phyloP scores from a whole-genome alignment of 495 filamentous ascomycete species.

The Xylaria cubensis region DNA sequence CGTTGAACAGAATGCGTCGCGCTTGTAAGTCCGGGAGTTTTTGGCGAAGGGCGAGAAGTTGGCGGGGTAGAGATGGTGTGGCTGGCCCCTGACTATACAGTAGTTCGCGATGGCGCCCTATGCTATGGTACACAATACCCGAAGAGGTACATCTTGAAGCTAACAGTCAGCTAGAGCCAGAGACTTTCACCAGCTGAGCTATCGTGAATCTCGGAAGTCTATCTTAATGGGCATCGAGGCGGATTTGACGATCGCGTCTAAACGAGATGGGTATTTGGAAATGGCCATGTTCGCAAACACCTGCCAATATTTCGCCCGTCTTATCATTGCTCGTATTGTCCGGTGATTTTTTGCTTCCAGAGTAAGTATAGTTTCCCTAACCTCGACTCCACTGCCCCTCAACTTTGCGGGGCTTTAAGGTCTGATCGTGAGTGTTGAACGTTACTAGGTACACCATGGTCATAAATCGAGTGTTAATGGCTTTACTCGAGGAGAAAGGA shows the following conservation, averaged over 20 bases:
- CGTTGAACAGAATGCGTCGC: neutral
- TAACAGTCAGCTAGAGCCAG: neutral
- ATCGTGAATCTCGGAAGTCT: neutral
- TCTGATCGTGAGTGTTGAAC: neutral
- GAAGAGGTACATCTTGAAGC: neutral
- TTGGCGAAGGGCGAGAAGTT: conserved; percentile 2
- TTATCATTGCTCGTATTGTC: neutral
- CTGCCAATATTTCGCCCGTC: neutral
- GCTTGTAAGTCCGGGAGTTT: neutral
- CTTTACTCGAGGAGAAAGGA: neutral
- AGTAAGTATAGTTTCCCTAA: conserved; percentile 2
- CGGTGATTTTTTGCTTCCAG: neutral
- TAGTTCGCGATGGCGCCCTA: neutral
- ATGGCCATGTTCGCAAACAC: conserved; percentile 6
- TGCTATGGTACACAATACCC: neutral
- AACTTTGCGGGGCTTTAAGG: neutral
- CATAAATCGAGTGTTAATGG: neutral
- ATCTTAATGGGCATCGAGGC: neutral
- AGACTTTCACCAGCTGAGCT: neutral
- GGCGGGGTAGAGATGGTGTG: conserved; percentile 4
- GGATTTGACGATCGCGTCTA: neutral
- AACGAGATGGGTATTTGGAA: neutral
- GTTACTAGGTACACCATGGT: neutral
- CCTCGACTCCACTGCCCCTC: conserved; percentile 2
- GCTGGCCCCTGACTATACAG: neutral